Evolutionary conservation across 768 basidiomycete species (phyloP).

Genomic region (Amanita jacksonii): DNA sequence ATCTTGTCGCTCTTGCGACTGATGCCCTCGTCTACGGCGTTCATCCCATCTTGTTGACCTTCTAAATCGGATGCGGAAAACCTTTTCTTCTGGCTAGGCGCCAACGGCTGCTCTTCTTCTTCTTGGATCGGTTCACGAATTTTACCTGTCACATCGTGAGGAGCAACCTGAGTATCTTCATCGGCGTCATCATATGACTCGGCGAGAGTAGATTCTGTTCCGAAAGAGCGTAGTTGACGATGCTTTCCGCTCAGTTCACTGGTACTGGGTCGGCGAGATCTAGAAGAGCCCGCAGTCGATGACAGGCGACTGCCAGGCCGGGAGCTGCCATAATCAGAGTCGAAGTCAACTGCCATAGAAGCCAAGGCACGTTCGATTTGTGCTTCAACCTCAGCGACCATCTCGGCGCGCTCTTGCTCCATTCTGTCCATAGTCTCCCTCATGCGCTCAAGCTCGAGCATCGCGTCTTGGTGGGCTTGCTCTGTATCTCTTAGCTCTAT

Average conservation of each 20-base stretch:
- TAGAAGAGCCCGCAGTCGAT: conserved; percentile 24
- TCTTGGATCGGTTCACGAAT: conserved; percentile 45
- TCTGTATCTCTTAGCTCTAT: conserved; percentile 80
- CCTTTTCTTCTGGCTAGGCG: conserved; percentile 55
- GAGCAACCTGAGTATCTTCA: conserved; percentile 17
- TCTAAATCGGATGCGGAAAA: conserved; percentile 69
- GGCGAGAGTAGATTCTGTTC: conserved; percentile 73
- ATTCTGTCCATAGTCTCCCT: conserved; percentile 76
- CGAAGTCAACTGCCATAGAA: conserved; percentile 75
- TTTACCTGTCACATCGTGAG: conserved; percentile 21
- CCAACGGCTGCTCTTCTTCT: conserved; percentile 38
- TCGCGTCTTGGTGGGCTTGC: conserved; percentile 66
- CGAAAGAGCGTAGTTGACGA: conserved; percentile 56
- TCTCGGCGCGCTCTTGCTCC: conserved; percentile 79
- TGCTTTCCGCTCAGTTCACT: conserved; percentile 28
- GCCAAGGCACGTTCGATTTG: conserved; percentile 83
- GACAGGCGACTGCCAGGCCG: conserved; percentile 63
- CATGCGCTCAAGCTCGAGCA: conserved; percentile 79
- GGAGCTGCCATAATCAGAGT: conserved; percentile 66
- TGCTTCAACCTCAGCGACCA: conserved; percentile 90
- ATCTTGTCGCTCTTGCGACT: conserved; percentile 81
- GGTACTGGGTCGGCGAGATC: conserved; percentile 55
- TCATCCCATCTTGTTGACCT: conserved; percentile 65
- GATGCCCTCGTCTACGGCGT: conserved; percentile 80
- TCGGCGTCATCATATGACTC: conserved; percentile 47